A percentile compares a stretch with the other conserved stretches of the same genome.
Conservation (phyloP, 2,329 filamentous ascomycete genomes). For the Pseudogymnoascus destructans region DNA sequence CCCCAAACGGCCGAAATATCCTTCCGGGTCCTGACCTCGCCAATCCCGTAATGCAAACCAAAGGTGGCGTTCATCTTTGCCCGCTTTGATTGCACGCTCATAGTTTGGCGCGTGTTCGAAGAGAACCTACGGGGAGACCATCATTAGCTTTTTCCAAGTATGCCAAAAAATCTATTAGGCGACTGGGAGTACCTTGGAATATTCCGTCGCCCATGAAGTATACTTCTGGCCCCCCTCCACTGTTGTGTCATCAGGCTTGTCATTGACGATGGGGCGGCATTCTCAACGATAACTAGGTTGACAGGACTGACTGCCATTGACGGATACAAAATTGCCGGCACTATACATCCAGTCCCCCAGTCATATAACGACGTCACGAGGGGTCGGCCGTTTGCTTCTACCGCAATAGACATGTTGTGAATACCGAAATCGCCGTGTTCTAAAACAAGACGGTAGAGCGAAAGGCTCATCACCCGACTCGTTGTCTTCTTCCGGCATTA, state of each 20-base stretch:
- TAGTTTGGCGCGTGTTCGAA: conserved; percentile 17
- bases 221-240: conserved; percentile 16
- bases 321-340: conserved; percentile 24
- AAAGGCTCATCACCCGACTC: conserved; percentile 9
- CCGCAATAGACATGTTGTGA: conserved; percentile 24
- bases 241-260: conserved; percentile 11
- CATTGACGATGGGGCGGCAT: conserved; percentile 7
- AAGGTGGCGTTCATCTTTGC: conserved; percentile 22
- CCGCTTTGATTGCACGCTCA: conserved; percentile 18
- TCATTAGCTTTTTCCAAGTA: conserved; percentile 11
- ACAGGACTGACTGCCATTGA: conserved; percentile 15
- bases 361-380: conserved; percentile 25
- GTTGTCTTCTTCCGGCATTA: conserved; percentile 11
- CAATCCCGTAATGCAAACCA: conserved; percentile 22
- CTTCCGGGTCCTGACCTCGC: conserved; percentile 14
- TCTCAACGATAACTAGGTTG: conserved; percentile 10
- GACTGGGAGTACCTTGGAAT: conserved; percentile 19
- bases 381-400: conserved; percentile 15
- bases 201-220: conserved; percentile 18
- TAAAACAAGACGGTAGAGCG: conserved; percentile 25
- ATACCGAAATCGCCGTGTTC: conserved; percentile 28
- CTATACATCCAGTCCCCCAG: conserved; percentile 22
- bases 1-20: conserved; percentile 14
- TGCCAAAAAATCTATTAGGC: neutral
- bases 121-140: conserved; percentile 16